Percentiles rank a stretch among this genome's conserved stretches.
These are phyloP conservation scores for Blastobotrys malaysiensis DNA, from an alignment of 1,139 yeast species.

Conservation along the genomic window DNA sequence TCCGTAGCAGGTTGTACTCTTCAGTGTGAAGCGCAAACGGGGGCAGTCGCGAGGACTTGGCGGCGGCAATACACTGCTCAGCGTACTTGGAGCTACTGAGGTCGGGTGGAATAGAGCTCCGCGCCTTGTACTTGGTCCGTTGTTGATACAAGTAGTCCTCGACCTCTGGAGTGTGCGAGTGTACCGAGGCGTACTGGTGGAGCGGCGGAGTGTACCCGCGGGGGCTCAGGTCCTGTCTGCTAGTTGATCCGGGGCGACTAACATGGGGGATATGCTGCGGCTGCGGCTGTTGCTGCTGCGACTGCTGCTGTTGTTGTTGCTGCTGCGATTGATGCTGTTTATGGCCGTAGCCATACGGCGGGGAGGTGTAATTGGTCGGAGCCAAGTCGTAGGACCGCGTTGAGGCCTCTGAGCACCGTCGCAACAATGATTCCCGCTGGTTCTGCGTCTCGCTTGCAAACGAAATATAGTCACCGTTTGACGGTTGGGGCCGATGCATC, in stretches of 20 bases:
- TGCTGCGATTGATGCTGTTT: no score
- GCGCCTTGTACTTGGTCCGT: slow-evolving; percentile 34
- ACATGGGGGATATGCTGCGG: background rate
- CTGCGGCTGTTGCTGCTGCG: no score
- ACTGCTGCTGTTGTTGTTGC: no score
- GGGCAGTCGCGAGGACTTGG: slow-evolving; percentile 37
- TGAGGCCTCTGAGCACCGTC: slow-evolving; percentile 14
- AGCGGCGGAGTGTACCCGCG: background rate
- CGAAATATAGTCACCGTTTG: slow-evolving; percentile 16
- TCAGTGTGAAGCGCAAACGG: slow-evolving; percentile 35
- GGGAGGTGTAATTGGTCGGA: slow-evolving; percentile 7
- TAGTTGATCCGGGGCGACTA: background rate
- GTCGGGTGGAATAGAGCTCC: slow-evolving; percentile 38
- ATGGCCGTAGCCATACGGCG: background rate
- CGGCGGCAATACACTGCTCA: slow-evolving; percentile 39
- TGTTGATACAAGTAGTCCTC: slow-evolving; percentile 17
- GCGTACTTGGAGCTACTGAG: slow-evolving; percentile 35
- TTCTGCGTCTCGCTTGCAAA: slow-evolving; percentile 26
- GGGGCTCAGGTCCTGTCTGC: background rate
- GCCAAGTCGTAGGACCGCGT: slow-evolving; percentile 8
- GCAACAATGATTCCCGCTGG: slow-evolving; percentile 22
- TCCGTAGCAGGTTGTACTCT: slow-evolving; percentile 35
- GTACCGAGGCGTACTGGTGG: slow-evolving; percentile 9
- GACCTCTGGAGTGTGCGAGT: slow-evolving; percentile 13
- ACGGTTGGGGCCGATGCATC: background rate